These are phyloP conservation scores for Daldinia eschscholtzii DNA, from an alignment of 2,329 filamentous ascomycete species.

Conservation along the genomic window DNA sequence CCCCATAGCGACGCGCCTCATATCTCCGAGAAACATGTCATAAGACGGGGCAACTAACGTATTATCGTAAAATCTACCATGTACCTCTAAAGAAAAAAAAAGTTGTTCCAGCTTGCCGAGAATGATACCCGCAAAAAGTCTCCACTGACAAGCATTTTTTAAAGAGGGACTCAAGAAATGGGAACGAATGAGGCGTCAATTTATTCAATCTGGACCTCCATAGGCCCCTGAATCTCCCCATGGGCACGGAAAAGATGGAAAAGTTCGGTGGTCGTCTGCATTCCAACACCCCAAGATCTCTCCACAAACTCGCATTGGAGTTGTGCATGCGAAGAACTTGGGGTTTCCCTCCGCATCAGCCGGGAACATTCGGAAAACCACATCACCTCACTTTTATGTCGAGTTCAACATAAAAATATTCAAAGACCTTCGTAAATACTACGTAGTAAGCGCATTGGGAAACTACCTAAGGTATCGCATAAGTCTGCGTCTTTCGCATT, in stretches of 20 bases:
- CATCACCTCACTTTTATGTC: conserved; percentile 6
- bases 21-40: conserved; percentile 11
- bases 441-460: conserved; percentile 34
- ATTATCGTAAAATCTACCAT: conserved; percentile 11
- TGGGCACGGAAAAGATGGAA: conserved; percentile 20
- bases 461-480: neutral
- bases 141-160: conserved; percentile 16
- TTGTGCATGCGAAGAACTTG: conserved; percentile 11
- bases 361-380: conserved; percentile 39
- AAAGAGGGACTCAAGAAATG: conserved; percentile 5
- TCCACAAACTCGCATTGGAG: conserved; percentile 27
- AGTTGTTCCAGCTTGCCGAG: conserved; percentile 28
- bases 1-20: neutral
- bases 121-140: conserved; percentile 17
- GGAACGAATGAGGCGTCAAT: conserved; percentile 13
- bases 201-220: conserved; percentile 25
- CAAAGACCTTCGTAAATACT: conserved; percentile 20
- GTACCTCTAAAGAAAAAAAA: too few relatives aligned
- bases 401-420: conserved; percentile 9
- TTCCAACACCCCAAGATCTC: conserved; percentile 38
- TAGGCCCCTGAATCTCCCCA: conserved; percentile 18
- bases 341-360: conserved; percentile 11
- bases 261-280: conserved; percentile 30
- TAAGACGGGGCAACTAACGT: conserved; percentile 19
- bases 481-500: neutral